Percentiles rank a stretch among this genome's conserved stretches.
Conservation (phyloP, 441 rosid species). For the Aquilaria agallochum region DNA sequence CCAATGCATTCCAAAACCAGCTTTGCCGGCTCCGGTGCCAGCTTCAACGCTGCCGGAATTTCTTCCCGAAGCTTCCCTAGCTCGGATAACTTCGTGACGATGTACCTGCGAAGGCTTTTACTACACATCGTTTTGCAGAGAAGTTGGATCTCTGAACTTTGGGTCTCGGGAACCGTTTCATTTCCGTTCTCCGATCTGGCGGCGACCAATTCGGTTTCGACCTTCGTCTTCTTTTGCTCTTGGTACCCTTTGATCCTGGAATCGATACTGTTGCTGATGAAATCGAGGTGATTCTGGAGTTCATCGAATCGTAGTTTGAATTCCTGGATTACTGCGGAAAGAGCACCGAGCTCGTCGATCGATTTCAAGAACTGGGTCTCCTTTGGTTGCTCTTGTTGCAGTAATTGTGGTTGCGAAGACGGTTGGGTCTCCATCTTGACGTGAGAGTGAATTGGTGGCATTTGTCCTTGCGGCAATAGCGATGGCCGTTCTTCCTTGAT, state of each 20-base stretch:
- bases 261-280: slow-evolving; percentile 39
- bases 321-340: slow-evolving; percentile 34
- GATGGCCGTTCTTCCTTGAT: slow-evolving; percentile 4
- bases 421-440: slow-evolving; percentile 15
- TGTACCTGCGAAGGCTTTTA: slow-evolving; percentile 52
- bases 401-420: background rate
- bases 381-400: slow-evolving; percentile 7
- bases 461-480: background rate
- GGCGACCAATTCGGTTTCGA: background rate
- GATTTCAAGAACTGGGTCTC: slow-evolving; percentile 30
- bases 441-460: background rate
- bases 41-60: slow-evolving; percentile 43
- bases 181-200: background rate
- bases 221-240: background rate
- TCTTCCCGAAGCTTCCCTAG: slow-evolving; percentile 38
- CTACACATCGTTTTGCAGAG: slow-evolving; percentile 50
- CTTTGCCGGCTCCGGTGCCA: slow-evolving; percentile 50
- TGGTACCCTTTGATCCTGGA: slow-evolving; percentile 20
- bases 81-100: slow-evolving; percentile 31
- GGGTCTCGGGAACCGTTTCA: slow-evolving; percentile 1
- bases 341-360: slow-evolving; percentile 28
- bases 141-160: slow-evolving; percentile 26
- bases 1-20: slow-evolving; percentile 72
- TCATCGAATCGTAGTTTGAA: slow-evolving; percentile 49
- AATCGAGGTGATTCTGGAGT: slow-evolving; percentile 44